phyloP scores from a whole-genome alignment of 306 rosid genomes.

The Acacia melanoxylon region DNA sequence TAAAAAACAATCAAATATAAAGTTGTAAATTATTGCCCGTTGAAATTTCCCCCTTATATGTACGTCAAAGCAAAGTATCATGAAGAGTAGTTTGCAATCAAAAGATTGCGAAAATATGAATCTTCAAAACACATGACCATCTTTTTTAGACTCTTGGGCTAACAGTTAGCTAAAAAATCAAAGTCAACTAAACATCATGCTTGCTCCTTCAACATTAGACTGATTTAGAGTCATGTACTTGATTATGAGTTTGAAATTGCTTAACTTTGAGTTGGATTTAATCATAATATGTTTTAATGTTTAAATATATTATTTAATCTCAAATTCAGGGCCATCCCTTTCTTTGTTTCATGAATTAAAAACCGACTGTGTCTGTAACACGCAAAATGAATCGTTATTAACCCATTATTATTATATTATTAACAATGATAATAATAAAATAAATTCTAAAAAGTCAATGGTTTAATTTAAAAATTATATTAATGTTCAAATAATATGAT shows the following conservation, averaged over 20 bases:
- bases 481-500: too few relatives aligned
- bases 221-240: background rate
- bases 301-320: background rate
- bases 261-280: background rate
- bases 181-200: background rate
- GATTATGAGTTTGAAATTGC: background rate
- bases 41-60: background rate
- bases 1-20: too few relatives aligned
- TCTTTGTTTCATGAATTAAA: background rate
- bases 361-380: background rate
- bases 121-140: background rate
- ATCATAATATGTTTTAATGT: background rate
- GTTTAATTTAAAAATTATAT: too few relatives aligned
- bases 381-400: background rate
- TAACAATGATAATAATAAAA: too few relatives aligned
- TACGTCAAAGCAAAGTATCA: background rate
- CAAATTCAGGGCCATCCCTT: background rate
- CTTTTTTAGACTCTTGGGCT: background rate
- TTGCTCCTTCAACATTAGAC: background rate
- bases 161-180: background rate
- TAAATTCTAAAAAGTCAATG: too few relatives aligned
- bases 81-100: background rate
- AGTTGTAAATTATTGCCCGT: background rate
- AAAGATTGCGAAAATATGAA: background rate
- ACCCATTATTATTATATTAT: too few relatives aligned